Base-by-base conservation (phyloP, 345 rosid species). In the Trapa bicornis region DNA sequence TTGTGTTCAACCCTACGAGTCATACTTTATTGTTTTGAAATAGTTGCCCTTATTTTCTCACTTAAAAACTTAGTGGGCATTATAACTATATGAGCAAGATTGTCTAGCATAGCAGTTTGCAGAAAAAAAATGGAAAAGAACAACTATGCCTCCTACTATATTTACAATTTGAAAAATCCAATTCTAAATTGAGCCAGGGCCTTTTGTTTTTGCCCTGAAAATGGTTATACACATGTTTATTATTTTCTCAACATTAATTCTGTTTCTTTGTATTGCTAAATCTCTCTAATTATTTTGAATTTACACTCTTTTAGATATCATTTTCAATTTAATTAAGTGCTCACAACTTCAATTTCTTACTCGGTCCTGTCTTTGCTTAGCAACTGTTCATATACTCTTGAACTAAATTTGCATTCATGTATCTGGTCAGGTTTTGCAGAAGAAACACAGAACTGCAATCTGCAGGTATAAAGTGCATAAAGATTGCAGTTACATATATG, bases 381-480 rank as follows among this genome's bases (percentile, higher is more conserved):
- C 36, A 1, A n/a, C 43, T 47, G 9, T 65, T 12, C 42, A 14
- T 42, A 22, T 64, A 43, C 37, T 17, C 12, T 41, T 2, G 13
- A 5, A 41, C 15, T 41, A 41, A 2, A 45, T 67, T 42, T 43
- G 65, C 41, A 42, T 70, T 29, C 75, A 75, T 71, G 47, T 47
- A 32, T 11, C 62, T 74, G 65, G 36, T 60, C 82, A 93, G 98
- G 86, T 75, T 71, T 70, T 70, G 50, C 78, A 36, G 77, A 83
- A 71, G 78, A 80, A 75, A 60, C 80, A 71, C 65, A 66, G 74
- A 80, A 78, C 68, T 79, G 74, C 75, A 65, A 67, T 70, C 17
- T 66, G 70, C 73, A 68, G 71, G 43, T 50, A 56, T 67, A 79
- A 71, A 69, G 66, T 79, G 50, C 72, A 84, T 60, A 75, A 68